These are phyloP conservation scores for Dothistroma pini DNA, from an alignment of 2,329 filamentous ascomycete species.

Conservation along the genomic window DNA sequence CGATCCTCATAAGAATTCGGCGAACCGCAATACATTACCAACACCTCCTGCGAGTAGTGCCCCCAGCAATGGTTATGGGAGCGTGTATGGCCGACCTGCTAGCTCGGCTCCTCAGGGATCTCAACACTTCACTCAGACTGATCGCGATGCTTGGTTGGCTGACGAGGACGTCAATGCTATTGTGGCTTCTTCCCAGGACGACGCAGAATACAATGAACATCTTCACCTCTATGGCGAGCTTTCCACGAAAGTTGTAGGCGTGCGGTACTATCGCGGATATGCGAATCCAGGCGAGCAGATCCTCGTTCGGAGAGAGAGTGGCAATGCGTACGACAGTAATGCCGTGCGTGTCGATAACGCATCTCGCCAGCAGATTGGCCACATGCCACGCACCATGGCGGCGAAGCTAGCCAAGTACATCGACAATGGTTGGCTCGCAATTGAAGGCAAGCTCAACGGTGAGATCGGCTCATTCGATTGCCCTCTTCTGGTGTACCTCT, in stretches of 20 bases:
- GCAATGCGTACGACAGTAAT: constrained; percentile 64
- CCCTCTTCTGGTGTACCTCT: constrained; percentile 66
- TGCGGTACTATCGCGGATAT: constrained; percentile 57
- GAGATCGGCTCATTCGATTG: constrained; percentile 66
- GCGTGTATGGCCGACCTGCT: constrained; percentile 9
- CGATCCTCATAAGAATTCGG: neutral
- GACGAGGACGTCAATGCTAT: constrained; percentile 32
- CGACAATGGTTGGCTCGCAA: constrained; percentile 54
- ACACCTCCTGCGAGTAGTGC: constrained; percentile 14
- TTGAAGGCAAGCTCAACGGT: constrained; percentile 69
- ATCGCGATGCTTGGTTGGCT: constrained; percentile 28
- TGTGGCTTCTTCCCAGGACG: constrained; percentile 32
- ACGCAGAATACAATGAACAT: constrained; percentile 26
- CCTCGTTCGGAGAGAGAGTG: constrained; percentile 60
- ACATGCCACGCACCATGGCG: constrained; percentile 65
- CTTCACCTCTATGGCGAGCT: constrained; percentile 37
- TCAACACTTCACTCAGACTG: constrained; percentile 15
- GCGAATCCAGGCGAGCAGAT: constrained; percentile 63
- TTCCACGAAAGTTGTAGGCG: constrained; percentile 58
- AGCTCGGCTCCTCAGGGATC: constrained; percentile 3
- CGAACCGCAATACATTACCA: neutral
- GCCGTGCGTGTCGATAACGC: constrained; percentile 78
- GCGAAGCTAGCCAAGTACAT: constrained; percentile 71
- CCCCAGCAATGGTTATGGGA: constrained; percentile 7
- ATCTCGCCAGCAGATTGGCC: constrained; percentile 70